Evolutionary conservation across 1,284 basidiomycete genomes (phyloP), one percentile per base, ranked within the genome.

Genomic region (Irpex rosettiformis): DNA sequence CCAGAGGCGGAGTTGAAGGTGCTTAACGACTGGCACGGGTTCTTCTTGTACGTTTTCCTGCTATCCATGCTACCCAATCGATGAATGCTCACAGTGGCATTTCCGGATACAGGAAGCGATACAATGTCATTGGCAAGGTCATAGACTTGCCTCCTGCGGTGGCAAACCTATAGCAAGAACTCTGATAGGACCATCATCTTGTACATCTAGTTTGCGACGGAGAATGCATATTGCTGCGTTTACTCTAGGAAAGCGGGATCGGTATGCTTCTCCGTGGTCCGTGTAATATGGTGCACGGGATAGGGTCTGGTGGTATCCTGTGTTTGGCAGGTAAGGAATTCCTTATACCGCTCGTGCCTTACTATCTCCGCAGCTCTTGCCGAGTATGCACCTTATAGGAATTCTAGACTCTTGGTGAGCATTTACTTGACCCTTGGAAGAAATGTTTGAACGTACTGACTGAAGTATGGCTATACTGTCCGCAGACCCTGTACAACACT

Each of bases 21-120:
- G 1, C 79, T 98, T 56, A 83, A 97, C 63, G 94, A 97, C 67
- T 98, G 96, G 96, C 81, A 90, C 70, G 69, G 78, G 4, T 96
- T 96, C 75, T 90, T 89, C 71, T 68, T 75, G 77, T 88, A 76
- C 72, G 84, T n/a, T 79, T 54, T 33, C 16, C 22, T 18, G 30
- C 53, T 28, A 5, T 33, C 30, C 33, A 21, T 52, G 4, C 8
- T 40, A 42, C 18, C 24, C n/a, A 37, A 59, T 24, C n/a, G n/a
- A 43, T 47, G 29, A 57, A 24, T 54, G 13, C 28, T 24, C 47
- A 42, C 43, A 42, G 21, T 40, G 56, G 18, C 45, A 7, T 6
- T 13, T 8, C 21, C 8, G 24, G 16, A 51, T 54, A 24, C 66
- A 90, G 88, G 61, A 88, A 91, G 79, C 82, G 93, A 49, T 95